A percentile compares a stretch with the other conserved stretches of the same genome.
phyloP scores from a whole-genome alignment of 305 asterid species.

The Fraxinus albicans region DNA sequence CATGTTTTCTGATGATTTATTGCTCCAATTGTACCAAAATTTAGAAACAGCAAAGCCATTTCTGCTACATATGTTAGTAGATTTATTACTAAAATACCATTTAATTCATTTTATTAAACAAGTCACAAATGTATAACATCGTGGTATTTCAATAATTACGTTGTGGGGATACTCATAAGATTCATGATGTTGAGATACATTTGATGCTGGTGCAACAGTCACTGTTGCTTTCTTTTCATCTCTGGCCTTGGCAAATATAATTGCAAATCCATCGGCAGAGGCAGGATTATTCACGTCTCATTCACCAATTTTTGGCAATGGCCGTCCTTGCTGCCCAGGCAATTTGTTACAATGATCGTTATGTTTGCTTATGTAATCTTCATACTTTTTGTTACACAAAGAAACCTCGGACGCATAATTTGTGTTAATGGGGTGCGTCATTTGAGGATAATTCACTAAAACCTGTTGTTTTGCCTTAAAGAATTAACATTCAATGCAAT shows the following conservation, averaged over 20 bases:
- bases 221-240: slow-evolving; percentile 84
- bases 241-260: slow-evolving; percentile 89
- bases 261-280: slow-evolving; percentile 89
- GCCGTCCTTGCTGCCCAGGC: slow-evolving; percentile 61
- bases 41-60: slow-evolving; percentile 81
- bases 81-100: too few species aligned
- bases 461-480: too few species aligned
- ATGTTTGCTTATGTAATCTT: too few species aligned
- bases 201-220: slow-evolving; percentile 27
- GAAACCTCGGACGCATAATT: background rate
- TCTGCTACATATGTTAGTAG: slow-evolving; percentile 42
- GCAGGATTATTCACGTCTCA: slow-evolving; percentile 95
- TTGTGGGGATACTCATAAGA: slow-evolving; percentile 28
- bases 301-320: slow-evolving; percentile 93
- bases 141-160: slow-evolving; percentile 16
- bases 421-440: too few species aligned
- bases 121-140: background rate
- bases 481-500: too few species aligned
- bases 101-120: too few species aligned
- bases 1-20: slow-evolving; percentile 13
- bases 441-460: background rate
- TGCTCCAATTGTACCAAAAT: slow-evolving; percentile 21
- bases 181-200: slow-evolving; percentile 20
- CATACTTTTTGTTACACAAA: background rate
- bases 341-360: too few species aligned